These are phyloP conservation scores for Pichia sp. DNA, from an alignment of 1,139 yeast species.

Conservation along the genomic window DNA sequence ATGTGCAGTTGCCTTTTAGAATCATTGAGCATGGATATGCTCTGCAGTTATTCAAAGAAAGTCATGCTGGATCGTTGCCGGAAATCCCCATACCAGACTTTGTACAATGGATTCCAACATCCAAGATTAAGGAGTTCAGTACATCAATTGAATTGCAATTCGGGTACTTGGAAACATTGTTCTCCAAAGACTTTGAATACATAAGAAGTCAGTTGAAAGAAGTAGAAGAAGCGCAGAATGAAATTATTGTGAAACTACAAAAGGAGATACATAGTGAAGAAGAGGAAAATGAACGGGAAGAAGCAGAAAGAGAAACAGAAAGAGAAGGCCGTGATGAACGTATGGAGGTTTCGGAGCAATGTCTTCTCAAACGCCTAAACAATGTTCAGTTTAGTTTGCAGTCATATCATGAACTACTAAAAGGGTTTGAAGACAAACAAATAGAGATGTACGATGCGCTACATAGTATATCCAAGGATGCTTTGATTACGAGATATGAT, in stretches of 20 bases:
- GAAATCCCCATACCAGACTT: slow-evolving; percentile 3
- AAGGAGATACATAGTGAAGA: slow-evolving; percentile 4
- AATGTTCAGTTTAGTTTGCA: neutral
- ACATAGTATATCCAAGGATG: slow-evolving; percentile 29
- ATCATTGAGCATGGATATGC: too few relatives aligned
- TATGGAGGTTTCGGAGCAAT: too few relatives aligned
- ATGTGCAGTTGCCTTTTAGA: too few relatives aligned
- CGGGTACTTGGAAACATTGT: slow-evolving; percentile 23
- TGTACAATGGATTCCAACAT: slow-evolving; percentile 16
- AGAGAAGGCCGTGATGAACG: too few relatives aligned
- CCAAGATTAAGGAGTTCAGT: slow-evolving; percentile 24
- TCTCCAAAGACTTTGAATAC: slow-evolving; percentile 5
- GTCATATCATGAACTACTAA: slow-evolving; percentile 13
- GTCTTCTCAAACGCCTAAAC: neutral
- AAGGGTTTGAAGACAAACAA: slow-evolving; percentile 18
- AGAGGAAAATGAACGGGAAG: too few relatives aligned
- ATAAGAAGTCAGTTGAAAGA: slow-evolving; percentile 12
- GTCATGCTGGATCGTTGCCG: neutral
- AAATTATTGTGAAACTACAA: slow-evolving; percentile 25
- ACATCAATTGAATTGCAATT: slow-evolving; percentile 20
- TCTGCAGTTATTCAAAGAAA: neutral
- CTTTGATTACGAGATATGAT: slow-evolving; percentile 27
- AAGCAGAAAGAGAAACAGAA: too few relatives aligned
- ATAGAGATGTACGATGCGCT: slow-evolving; percentile 35
- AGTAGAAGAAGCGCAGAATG: slow-evolving; percentile 13